Base-by-base conservation (phyloP, 176 grass and related monocot genomes). In the Musa acuminata region DNA sequence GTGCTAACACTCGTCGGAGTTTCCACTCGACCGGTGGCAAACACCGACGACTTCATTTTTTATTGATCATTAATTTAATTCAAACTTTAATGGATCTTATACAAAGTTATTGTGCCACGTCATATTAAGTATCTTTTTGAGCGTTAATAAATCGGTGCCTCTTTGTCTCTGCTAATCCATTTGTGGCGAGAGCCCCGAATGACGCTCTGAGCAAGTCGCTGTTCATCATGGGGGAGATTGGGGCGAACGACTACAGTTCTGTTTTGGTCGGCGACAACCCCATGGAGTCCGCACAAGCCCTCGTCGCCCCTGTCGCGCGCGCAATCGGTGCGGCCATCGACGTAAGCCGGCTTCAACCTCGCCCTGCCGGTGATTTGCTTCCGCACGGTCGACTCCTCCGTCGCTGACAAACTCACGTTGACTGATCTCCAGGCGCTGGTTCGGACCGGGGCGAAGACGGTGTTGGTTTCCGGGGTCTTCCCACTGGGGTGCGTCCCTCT, bases 401-500 rank as follows among this genome's bases (percentile, higher is more conserved):
- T 22, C 51, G 1, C 52, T 76, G 17, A 9, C 26, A 16, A 67
- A 8, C 1, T 69, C 52, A 17, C 14, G 48, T 64, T 53, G 53
- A 65, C 51, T 23, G 13, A 72, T 19, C 50, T 43, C 53, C 11
- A 50, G 25, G 60, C 64, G 48, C 27, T 69, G 51, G 21, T 49
- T 22, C 35, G n/a, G 13, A 49, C 17, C 52, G 72, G 72, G 1
- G 52, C 68, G 23, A 35, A 62, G 69, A 71, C 69, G 49, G 50
- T 64, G 54, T 14, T 63, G 21, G 82, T 84, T 1, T 67, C 69
- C 13, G 76, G 82, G 12, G 60, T 48, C 49, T 66, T 84, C 17
- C 76, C 82, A 17, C 53, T 79, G 2, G 82, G 82, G 20, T 84
- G 76, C 66, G 67, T 60, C 17, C 82, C 82, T 50, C 12, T 17